These are phyloP conservation scores for Gracilaria domingensis DNA, from an alignment of 23 red algal genomes.

Conservation along the genomic window DNA sequence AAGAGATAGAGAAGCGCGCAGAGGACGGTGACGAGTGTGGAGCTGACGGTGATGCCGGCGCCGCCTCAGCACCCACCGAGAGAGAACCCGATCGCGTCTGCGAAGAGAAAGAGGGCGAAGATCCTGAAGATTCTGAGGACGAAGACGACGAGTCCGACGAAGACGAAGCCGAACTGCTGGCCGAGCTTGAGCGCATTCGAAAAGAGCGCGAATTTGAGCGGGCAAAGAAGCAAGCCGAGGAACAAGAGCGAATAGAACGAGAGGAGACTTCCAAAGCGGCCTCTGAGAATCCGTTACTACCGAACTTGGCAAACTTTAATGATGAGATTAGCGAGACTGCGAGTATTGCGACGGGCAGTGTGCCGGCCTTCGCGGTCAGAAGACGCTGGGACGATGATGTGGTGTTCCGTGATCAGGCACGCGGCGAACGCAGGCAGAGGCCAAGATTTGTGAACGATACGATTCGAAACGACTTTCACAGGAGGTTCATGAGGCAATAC, in stretches of 20 bases:
- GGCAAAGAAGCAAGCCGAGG: slow-evolving; percentile 69
- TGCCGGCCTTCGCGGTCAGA: slow-evolving; percentile 66
- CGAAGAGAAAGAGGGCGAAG: slow-evolving; percentile 22
- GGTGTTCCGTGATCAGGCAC: slow-evolving; percentile 85
- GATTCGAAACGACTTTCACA: slow-evolving; percentile 92
- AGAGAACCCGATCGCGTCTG: background rate
- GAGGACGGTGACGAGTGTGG: background rate
- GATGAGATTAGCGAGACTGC: slow-evolving; percentile 73
- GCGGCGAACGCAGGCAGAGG: slow-evolving; percentile 33
- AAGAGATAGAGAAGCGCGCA: background rate
- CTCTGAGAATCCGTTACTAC: slow-evolving; percentile 66
- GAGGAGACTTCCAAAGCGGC: slow-evolving; percentile 46
- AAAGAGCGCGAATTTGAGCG: slow-evolving; percentile 76
- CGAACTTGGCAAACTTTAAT: slow-evolving; percentile 35
- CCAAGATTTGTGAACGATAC: slow-evolving; percentile 91
- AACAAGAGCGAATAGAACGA: slow-evolving; percentile 40
- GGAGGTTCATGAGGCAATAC: slow-evolving; percentile 87
- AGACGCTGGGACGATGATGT: slow-evolving; percentile 94
- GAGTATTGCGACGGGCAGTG: slow-evolving; percentile 63
- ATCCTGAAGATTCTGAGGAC: slow-evolving; percentile 33
- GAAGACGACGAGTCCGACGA: slow-evolving; percentile 75
- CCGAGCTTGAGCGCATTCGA: slow-evolving; percentile 84
- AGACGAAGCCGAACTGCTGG: slow-evolving; percentile 80
- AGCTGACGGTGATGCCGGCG: background rate
- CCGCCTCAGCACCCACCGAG: background rate